These are phyloP conservation scores for Boletus subcaerulescens DNA, from an alignment of 768 basidiomycete genomes.

Conservation along the genomic window DNA sequence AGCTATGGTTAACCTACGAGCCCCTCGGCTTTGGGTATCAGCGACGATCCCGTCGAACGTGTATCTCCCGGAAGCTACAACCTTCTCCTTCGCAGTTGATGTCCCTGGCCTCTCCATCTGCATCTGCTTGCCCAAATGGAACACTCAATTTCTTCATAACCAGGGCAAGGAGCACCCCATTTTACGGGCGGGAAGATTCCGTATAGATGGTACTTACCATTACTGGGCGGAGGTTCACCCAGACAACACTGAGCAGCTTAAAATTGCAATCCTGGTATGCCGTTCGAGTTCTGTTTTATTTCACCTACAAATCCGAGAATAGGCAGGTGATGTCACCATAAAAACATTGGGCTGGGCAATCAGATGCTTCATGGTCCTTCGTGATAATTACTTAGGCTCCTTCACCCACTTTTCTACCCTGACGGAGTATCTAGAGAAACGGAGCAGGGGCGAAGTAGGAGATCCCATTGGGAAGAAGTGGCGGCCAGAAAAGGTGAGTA, in stretches of 20 bases:
- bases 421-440: conserved; percentile 77
- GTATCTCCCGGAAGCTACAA: conserved; percentile 69
- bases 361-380: conserved; percentile 81
- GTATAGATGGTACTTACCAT: conserved; percentile 66
- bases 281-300: background rate
- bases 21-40: conserved; percentile 48
- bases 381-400: conserved; percentile 91
- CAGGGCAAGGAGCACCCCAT: conserved; percentile 59
- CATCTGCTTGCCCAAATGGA: conserved; percentile 85
- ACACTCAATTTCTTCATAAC: conserved; percentile 72
- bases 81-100: conserved; percentile 62
- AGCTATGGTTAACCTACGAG: conserved; percentile 75
- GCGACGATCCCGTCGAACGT: conserved; percentile 64
- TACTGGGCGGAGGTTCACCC: conserved; percentile 66
- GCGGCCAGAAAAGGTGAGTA: conserved; percentile 67
- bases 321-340: conserved; percentile 57
- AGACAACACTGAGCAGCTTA: conserved; percentile 77
- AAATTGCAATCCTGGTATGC: conserved; percentile 58
- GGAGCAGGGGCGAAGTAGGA: conserved; percentile 57
- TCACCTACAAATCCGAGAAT: conserved; percentile 1
- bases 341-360: conserved; percentile 85
- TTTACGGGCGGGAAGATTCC: conserved; percentile 54
- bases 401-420: conserved; percentile 93
- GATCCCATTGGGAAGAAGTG: conserved; percentile 83
- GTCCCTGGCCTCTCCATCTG: conserved; percentile 53